A percentile compares a stretch with the other conserved stretches of the same genome.
These are phyloP conservation scores for Gentiana dahurica DNA, from an alignment of 257 asterid species.

Conservation along the genomic window DNA sequence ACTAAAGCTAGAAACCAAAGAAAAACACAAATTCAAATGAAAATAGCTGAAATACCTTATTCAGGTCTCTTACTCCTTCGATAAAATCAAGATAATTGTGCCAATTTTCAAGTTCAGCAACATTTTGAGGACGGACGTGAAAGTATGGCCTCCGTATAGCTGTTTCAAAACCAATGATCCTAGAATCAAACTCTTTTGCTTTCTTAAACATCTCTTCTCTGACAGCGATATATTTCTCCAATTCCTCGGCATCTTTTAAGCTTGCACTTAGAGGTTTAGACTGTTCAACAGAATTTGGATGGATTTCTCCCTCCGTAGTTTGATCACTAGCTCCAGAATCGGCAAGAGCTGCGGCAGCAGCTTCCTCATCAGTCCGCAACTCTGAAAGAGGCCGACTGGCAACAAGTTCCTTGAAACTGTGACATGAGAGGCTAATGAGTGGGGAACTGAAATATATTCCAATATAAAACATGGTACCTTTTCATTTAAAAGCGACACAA, in stretches of 20 bases:
- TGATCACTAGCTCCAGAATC: constrained; percentile 38
- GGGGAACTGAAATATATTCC: neutral
- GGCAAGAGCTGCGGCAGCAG: constrained; percentile 38
- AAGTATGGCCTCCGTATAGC: constrained; percentile 96
- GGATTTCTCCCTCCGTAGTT: constrained; percentile 62
- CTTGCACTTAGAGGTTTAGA: constrained; percentile 52
- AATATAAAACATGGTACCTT: neutral
- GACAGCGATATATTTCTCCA: constrained; percentile 86
- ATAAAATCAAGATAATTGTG: constrained; percentile 82
- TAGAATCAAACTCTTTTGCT: constrained; percentile 87
- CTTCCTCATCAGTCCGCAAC: constrained; percentile 76
- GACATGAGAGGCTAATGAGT: neutral
- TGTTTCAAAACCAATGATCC: constrained; percentile 87
- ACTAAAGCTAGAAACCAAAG: constrained; percentile 51
- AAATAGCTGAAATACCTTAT: constrained; percentile 59
- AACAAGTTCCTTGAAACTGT: constrained; percentile 92
- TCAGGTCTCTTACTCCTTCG: constrained; percentile 78
- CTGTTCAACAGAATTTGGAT: constrained; percentile 43
- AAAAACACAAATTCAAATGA: constrained; percentile 20
- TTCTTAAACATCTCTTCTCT: constrained; percentile 87
- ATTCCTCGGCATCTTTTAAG: constrained; percentile 92
- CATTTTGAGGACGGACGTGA: constrained; percentile 89
- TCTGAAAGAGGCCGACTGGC: constrained; percentile 86
- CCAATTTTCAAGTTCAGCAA: constrained; percentile 95
- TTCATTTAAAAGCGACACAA: neutral